A percentile compares a stretch with the other conserved stretches of the same genome.
phyloP scores from a whole-genome alignment of 2,329 filamentous ascomycete species.

The Colletotrichum trifolii region DNA sequence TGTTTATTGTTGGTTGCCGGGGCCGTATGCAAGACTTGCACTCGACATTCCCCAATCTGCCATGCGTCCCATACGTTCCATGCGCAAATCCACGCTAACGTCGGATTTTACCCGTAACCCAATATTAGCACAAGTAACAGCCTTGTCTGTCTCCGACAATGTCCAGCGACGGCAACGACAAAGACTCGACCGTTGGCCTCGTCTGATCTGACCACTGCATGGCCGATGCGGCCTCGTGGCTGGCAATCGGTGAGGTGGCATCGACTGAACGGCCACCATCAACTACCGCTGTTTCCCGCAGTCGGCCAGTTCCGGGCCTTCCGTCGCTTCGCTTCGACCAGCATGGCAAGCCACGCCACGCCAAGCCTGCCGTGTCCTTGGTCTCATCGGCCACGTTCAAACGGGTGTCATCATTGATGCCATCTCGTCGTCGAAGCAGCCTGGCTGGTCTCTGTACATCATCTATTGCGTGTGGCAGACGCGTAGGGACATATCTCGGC shows the following conservation, averaged over 20 bases:
- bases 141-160: conserved; percentile 10
- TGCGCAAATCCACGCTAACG: conserved; percentile 21
- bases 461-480: neutral
- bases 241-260: conserved; percentile 22
- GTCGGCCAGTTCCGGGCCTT: conserved; percentile 27
- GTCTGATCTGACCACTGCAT: conserved; percentile 9
- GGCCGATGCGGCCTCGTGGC: neutral
- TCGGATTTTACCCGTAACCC: conserved; percentile 22
- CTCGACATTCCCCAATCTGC: conserved; percentile 33
- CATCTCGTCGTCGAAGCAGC: neutral
- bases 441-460: neutral
- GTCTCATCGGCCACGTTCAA: conserved; percentile 20
- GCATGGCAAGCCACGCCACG: neutral
- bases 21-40: conserved; percentile 34
- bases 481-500: conserved; percentile 6
- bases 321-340: conserved; percentile 20
- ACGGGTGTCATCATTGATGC: conserved; percentile 1
- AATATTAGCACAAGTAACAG: neutral
- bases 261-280: conserved; percentile 17
- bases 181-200: conserved; percentile 11
- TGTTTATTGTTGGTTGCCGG: conserved; percentile 11
- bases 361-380: conserved; percentile 18
- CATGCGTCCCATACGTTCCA: conserved; percentile 27
- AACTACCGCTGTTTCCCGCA: conserved; percentile 1
- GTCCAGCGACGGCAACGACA: conserved; percentile 1